phyloP scores from a whole-genome alignment of 73 alveolate species.

The Durusdinium trenchii region DNA sequence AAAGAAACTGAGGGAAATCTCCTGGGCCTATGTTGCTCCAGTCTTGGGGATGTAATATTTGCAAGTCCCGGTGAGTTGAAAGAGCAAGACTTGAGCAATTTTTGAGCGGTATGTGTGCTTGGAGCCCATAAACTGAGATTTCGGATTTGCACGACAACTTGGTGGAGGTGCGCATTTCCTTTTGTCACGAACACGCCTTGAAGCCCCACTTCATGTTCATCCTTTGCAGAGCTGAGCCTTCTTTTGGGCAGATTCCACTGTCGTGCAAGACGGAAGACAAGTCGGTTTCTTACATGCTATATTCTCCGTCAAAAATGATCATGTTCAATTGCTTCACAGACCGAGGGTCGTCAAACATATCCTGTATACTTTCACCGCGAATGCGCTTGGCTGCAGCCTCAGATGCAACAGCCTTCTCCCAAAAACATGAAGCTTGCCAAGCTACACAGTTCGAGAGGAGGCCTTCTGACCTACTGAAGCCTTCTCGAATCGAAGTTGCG shows the following conservation, averaged over 20 bases:
- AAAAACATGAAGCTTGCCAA: neutral
- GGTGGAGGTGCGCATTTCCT: neutral
- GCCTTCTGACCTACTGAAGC: neutral
- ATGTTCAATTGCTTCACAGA: too few species aligned
- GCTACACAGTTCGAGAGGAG: neutral
- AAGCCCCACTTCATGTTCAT: neutral
- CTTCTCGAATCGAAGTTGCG: neutral
- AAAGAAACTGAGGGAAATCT: too few species aligned
- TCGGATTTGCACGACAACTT: slow-evolving; percentile 49
- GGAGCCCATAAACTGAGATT: slow-evolving; percentile 25
- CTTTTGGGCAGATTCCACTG: neutral
- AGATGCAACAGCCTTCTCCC: too few species aligned
- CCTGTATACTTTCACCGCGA: slow-evolving; percentile 29
- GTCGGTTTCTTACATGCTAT: neutral
- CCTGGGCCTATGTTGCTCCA: too few species aligned
- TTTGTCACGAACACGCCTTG: neutral
- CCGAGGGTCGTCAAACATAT: slow-evolving; percentile 73
- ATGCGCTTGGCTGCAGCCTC: slow-evolving; percentile 57
- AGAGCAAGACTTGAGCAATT: too few species aligned
- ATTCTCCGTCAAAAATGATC: neutral
- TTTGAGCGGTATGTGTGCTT: too few species aligned
- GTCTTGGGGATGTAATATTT: too few species aligned
- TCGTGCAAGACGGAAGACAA: slow-evolving; percentile 80
- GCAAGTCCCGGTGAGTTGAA: too few species aligned
- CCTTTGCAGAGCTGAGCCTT: neutral